Percentiles rank a stretch among this genome's conserved stretches.
Evolutionary conservation across 1,139 yeast genomes (phyloP).

Genomic region (Tardiomyces blankii): DNA sequence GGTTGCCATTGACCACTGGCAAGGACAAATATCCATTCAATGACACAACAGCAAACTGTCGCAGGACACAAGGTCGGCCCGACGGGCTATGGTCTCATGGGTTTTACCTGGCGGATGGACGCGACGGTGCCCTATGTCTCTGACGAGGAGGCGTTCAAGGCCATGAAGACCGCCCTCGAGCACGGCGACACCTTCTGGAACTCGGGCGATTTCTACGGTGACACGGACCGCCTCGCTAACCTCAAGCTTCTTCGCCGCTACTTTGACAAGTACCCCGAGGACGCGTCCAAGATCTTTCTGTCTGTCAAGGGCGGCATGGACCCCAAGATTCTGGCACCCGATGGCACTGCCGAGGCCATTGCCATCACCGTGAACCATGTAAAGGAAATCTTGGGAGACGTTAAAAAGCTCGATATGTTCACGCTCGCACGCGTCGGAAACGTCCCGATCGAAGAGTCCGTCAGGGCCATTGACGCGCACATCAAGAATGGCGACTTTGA

Average conservation of each 20-base stretch:
- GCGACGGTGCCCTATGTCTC: conserved; percentile 20
- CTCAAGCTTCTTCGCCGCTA: conserved; percentile 46
- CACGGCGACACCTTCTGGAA: conserved; percentile 41
- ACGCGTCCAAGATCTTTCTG: conserved; percentile 40
- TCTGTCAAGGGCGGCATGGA: conserved; percentile 59
- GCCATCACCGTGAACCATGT: conserved; percentile 40
- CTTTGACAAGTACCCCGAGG: conserved; percentile 44
- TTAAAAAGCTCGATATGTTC: conserved; percentile 38
- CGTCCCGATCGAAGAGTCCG: conserved; percentile 26
- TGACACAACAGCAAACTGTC: not conserved
- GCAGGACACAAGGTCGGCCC: not conserved
- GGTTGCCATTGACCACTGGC: too few relatives aligned
- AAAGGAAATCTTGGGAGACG: conserved; percentile 33
- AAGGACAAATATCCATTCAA: too few relatives aligned
- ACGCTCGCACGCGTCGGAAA: conserved; percentile 61
- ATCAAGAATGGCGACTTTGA: conserved; percentile 33
- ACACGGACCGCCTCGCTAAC: conserved; percentile 34
- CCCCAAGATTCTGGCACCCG: conserved; percentile 30
- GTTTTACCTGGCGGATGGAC: conserved; percentile 42
- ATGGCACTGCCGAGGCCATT: conserved; percentile 39
- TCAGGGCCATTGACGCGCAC: conserved; percentile 18
- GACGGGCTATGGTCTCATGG: conserved; percentile 53
- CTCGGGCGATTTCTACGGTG: conserved; percentile 72
- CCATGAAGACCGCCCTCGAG: conserved; percentile 37
- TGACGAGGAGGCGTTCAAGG: conserved; percentile 35